Evolutionary conservation across 208 protist species (phyloP), one percentile per base, ranked within the genome.

Genomic region (Wallacemonas sp.): DNA sequence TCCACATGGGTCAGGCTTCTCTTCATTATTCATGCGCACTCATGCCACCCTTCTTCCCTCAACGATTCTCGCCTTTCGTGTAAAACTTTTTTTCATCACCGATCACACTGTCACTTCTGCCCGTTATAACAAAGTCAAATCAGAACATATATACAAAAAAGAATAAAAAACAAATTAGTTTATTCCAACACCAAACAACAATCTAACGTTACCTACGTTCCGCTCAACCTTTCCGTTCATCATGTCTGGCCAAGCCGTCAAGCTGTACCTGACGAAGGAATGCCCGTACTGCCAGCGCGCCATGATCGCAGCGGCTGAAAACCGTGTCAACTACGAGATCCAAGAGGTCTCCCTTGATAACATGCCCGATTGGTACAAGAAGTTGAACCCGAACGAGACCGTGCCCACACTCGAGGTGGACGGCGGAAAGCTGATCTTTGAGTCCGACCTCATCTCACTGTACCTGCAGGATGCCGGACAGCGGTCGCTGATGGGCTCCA

Each of bases 261-360:
- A 90, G 67, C 74, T 94, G 26, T 94, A 84, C 61, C 55, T 70
- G 24, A 74, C 61, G 21, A 61, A 55, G 29, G 33, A 68, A 1
- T 94, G 85, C 70, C 88, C 88, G 2, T 94, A 76, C 71, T 86
- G 74, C 61, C 81, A 94, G 39, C 82, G 80, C 34, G 85, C 79
- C 33, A 63, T 72, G 73, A 90, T 94, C 27, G 74, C 70, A 4
- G 73, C 74, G 26, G 72, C 48, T 12, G 88, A 90, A 72, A 89
- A 87, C 71, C 19, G 76, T 39, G 30, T 89, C 14, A 21, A 46
- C 26, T 70, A 77, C 61, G 88, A 94, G 67, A 54, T 67, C 23
- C 74, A 90, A 32, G 70, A 68, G 16, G 62, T 90, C 23, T 32
- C 44, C 23, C 72, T 72, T 26, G 74, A 77, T 41, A 52, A 54